Conservation (phyloP, 257 asterid species). For the Perilla frutescens region DNA sequence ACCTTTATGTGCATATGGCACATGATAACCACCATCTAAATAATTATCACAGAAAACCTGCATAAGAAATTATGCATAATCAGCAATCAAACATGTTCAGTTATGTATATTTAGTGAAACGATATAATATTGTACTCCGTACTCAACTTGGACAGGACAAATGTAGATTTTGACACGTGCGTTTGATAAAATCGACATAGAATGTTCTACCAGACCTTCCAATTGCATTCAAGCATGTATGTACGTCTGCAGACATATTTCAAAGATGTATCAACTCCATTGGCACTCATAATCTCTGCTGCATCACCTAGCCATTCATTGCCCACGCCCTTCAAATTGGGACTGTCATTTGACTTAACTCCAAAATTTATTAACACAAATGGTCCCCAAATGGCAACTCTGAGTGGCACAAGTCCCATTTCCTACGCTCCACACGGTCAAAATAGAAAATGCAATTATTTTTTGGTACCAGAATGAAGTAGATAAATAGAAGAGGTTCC, state of each 20-base stretch:
- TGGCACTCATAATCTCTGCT: constrained; percentile 59
- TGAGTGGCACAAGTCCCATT: constrained; percentile 78
- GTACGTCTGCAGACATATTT: constrained; percentile 68
- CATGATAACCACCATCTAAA: constrained; percentile 95
- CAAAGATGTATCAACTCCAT: constrained; percentile 64
- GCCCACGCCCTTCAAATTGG: constrained; percentile 44
- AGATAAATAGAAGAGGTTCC: constrained; percentile 24
- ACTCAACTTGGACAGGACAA: background rate
- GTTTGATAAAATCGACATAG: background rate
- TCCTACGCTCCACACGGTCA: constrained; percentile 56
- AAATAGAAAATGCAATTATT: constrained; percentile 19
- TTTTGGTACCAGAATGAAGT: constrained; percentile 1
- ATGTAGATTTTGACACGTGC: background rate
- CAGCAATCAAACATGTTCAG: background rate
- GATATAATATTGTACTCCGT: background rate
- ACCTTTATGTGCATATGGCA: constrained; percentile 83
- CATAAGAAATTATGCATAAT: constrained; percentile 18
- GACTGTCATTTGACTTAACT: constrained; percentile 35
- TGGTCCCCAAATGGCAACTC: constrained; percentile 83
- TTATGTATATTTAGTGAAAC: background rate
- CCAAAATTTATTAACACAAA: constrained; percentile 70
- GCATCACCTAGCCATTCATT: constrained; percentile 82
- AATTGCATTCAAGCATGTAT: constrained; percentile 81
- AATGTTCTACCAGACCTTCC: constrained; percentile 69
- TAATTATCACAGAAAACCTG: constrained; percentile 97